Conservation (phyloP, 1,284 basidiomycete genomes). For the Dichomitus squalens region DNA sequence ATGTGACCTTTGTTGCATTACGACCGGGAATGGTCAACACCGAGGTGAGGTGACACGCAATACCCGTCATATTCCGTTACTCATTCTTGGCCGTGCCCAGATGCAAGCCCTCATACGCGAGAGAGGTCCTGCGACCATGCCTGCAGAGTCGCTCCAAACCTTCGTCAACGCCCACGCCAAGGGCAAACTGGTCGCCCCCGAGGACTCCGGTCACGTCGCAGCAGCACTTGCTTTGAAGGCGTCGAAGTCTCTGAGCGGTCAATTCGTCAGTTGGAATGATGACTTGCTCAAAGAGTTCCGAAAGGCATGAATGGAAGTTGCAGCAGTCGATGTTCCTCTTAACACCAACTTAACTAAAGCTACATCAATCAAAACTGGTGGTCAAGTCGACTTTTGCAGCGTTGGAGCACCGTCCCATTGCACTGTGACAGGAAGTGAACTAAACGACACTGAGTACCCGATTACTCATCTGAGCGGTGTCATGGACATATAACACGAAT, state of each 20-base stretch:
- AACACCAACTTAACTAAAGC: not conserved
- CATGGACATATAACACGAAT: not conserved
- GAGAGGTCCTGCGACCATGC: conserved; percentile 52
- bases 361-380: not conserved
- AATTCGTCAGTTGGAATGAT: conserved; percentile 75
- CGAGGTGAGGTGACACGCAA: conserved; percentile 42
- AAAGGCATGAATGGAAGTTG: conserved; percentile 12
- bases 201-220: conserved; percentile 75
- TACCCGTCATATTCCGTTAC: not conserved
- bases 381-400: not conserved
- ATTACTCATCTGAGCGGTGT: not conserved
- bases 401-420: not conserved
- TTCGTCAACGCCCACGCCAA: conserved; percentile 66
- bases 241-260: conserved; percentile 61
- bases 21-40: conserved; percentile 88
- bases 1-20: conserved; percentile 73
- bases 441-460: not conserved
- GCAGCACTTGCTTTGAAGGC: conserved; percentile 66
- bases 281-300: conserved; percentile 60
- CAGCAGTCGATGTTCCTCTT: not conserved
- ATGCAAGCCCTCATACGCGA: conserved; percentile 68
- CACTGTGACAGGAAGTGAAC: not conserved
- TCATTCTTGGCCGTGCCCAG: conserved; percentile 38
- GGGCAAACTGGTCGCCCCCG: conserved; percentile 70
- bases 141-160: conserved; percentile 48